These are phyloP conservation scores for Alternaria ethzedia DNA, from an alignment of 2,329 filamentous ascomycete genomes.

Conservation along the genomic window DNA sequence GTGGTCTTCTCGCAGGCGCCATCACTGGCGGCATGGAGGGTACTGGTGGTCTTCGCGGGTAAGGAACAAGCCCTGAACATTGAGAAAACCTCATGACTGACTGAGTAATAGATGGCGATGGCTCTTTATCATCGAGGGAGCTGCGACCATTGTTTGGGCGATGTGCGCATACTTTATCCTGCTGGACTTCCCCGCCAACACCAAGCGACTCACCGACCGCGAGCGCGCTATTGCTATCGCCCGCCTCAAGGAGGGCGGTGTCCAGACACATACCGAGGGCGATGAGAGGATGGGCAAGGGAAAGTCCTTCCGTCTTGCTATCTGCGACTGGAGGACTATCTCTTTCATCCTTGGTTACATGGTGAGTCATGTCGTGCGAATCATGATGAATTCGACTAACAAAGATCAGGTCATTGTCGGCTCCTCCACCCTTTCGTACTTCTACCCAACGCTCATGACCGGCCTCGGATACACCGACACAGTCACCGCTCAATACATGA, in stretches of 20 bases:
- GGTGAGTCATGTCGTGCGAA: conserved; percentile 33
- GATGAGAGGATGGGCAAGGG: conserved; percentile 44
- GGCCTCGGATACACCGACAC: conserved; percentile 57
- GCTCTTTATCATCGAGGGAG: conserved; percentile 52
- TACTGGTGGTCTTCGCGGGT: conserved; percentile 50
- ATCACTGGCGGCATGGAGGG: conserved; percentile 57
- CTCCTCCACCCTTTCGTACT: conserved; percentile 60
- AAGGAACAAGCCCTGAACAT: not conserved
- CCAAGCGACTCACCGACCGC: conserved; percentile 50
- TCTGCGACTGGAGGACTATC: conserved; percentile 57
- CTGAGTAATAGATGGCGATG: conserved; percentile 54
- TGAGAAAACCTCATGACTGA: not conserved
- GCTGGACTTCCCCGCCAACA: conserved; percentile 58
- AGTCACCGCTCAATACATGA: conserved; percentile 59
- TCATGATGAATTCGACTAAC: conserved; percentile 22
- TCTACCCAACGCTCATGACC: conserved; percentile 61
- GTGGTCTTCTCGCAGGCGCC: conserved; percentile 48
- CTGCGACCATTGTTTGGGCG: conserved; percentile 55
- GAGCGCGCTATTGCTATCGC: conserved; percentile 54
- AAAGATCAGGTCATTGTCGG: conserved; percentile 51
- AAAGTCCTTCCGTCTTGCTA: conserved; percentile 48
- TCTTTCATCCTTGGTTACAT: conserved; percentile 59
- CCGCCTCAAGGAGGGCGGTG: conserved; percentile 54
- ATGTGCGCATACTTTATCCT: conserved; percentile 55
- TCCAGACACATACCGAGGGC: conserved; percentile 43